A percentile compares a stretch with the other conserved stretches of the same genome.
phyloP scores from a whole-genome alignment of 306 rosid species.

The Cucurbita ficifolia region DNA sequence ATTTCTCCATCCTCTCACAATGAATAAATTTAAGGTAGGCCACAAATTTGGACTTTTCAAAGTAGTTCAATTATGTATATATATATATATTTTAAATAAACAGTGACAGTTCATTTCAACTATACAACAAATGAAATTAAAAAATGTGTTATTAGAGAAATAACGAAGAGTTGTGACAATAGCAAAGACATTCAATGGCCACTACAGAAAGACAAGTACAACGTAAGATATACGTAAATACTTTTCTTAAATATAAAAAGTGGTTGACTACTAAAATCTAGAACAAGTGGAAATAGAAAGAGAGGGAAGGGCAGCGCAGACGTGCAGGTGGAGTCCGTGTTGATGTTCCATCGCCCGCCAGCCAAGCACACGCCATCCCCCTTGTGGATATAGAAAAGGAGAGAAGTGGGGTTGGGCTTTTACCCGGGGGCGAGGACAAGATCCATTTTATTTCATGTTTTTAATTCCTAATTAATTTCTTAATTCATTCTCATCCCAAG shows the following conservation, averaged over 20 bases:
- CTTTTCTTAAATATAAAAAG: no score
- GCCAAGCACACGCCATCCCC: neutral
- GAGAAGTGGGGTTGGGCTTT: no score
- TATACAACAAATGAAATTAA: no score
- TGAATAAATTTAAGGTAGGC: neutral
- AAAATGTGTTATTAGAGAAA: no score
- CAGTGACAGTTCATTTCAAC: neutral
- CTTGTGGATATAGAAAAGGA: neutral
- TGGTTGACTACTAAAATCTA: no score
- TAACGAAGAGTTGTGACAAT: no score
- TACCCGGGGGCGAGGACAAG: neutral
- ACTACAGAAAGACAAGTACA: no score
- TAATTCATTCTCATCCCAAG: no score
- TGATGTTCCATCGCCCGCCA: conserved; percentile 8
- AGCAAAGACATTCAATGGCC: no score
- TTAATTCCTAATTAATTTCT: neutral
- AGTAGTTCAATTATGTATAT: neutral
- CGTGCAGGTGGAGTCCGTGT: neutral
- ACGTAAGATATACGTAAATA: no score
- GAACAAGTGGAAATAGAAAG: no score
- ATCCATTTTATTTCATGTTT: neutral
- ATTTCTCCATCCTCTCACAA: neutral
- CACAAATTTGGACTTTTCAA: neutral
- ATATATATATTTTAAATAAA: no score
- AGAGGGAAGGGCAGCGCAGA: neutral